These are phyloP conservation scores for Ophiostoma himal-ulmi DNA, from an alignment of 2,329 filamentous ascomycete species.

Conservation along the genomic window DNA sequence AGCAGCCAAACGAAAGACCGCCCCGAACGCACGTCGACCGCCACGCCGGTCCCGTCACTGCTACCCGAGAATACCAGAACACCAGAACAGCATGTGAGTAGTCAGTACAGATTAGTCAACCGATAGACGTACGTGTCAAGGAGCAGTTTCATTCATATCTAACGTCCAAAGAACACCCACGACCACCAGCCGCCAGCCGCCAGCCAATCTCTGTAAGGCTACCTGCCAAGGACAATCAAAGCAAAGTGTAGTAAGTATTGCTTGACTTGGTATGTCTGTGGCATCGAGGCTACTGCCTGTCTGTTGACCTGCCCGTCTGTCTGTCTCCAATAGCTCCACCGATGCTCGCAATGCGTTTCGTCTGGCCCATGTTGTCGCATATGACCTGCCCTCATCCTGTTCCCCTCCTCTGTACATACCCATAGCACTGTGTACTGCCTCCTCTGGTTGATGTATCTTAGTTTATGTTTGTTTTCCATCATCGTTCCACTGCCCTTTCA, in stretches of 20 bases:
- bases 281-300: background rate
- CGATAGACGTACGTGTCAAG: background rate
- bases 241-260: background rate
- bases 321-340: background rate
- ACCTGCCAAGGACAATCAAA: background rate
- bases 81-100: background rate
- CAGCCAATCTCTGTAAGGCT: background rate
- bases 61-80: background rate
- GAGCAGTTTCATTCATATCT: background rate
- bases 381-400: background rate
- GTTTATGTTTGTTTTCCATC: background rate
- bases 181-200: background rate
- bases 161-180: background rate
- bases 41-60: conserved; percentile 6
- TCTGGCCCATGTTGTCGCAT: background rate
- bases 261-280: background rate
- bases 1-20: background rate
- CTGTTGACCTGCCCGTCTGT: background rate
- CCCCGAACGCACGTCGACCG: background rate
- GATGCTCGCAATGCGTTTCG: background rate
- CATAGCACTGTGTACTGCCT: background rate
- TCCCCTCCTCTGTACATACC: background rate
- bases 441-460: too few relatives aligned
- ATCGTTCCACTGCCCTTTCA: background rate
- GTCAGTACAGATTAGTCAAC: background rate